Conservation (phyloP, 2,329 filamentous ascomycete species). For the Verticillium tricorpus region DNA sequence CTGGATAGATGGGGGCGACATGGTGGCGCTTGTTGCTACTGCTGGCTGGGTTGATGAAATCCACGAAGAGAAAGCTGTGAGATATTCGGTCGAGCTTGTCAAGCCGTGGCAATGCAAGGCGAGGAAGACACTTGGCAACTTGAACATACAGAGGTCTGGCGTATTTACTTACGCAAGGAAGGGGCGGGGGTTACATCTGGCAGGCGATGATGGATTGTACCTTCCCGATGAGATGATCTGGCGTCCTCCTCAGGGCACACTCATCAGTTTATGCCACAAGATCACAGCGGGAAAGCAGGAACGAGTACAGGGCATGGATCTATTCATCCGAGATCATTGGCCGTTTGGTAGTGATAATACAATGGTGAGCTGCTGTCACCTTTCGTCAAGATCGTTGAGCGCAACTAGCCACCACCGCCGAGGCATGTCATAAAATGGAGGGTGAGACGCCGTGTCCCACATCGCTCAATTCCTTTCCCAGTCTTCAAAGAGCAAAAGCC, state of each 20-base stretch:
- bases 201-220: no score
- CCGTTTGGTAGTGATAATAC: background rate
- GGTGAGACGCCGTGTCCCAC: background rate
- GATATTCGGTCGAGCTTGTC: background rate
- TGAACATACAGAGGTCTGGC: no score
- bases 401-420: background rate
- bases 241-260: no score
- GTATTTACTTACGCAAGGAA: no score
- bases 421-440: background rate
- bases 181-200: no score
- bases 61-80: no score
- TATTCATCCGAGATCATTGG: background rate
- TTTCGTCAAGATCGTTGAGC: constrained; percentile 1
- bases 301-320: background rate
- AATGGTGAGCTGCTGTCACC: background rate
- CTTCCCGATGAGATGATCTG: no score
- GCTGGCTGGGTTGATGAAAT: no score
- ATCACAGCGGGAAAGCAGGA: background rate
- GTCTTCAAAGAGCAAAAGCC: background rate
- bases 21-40: background rate
- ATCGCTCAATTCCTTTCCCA: background rate
- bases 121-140: background rate
- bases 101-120: background rate
- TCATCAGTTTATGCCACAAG: background rate
- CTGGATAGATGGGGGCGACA: background rate